These are phyloP conservation scores for Botrytis galanthina DNA, from an alignment of 2,329 filamentous ascomycete species.

Conservation along the genomic window DNA sequence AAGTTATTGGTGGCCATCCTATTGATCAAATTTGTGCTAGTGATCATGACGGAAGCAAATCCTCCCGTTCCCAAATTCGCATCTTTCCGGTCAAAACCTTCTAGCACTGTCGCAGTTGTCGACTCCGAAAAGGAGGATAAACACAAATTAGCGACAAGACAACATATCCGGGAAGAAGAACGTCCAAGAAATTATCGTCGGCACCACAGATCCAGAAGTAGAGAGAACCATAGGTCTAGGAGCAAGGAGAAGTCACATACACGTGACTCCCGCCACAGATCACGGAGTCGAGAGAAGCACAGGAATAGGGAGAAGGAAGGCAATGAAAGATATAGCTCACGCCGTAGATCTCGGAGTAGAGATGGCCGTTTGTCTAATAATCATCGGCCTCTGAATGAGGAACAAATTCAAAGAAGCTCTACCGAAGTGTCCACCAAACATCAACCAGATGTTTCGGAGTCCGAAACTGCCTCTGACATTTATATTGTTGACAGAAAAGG, in stretches of 20 bases:
- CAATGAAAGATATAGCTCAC: slow-evolving; percentile 21
- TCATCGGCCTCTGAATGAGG: background rate
- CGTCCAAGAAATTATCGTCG: slow-evolving; percentile 11
- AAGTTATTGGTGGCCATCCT: background rate
- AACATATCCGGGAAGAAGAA: slow-evolving; percentile 9
- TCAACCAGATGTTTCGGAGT: background rate
- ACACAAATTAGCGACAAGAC: slow-evolving; percentile 21
- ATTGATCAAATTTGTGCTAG: background rate
- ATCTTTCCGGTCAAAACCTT: slow-evolving; percentile 63
- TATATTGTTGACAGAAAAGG: slow-evolving; percentile 72
- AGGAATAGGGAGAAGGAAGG: slow-evolving; percentile 22
- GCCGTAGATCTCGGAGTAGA: slow-evolving; percentile 3
- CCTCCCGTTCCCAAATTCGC: slow-evolving; percentile 64
- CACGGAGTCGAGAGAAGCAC: slow-evolving; percentile 19
- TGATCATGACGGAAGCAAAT: slow-evolving; percentile 32
- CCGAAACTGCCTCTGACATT: slow-evolving; percentile 33
- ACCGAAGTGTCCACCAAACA: slow-evolving; percentile 13
- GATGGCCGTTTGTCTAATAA: slow-evolving; percentile 18
- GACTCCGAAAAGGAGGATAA: slow-evolving; percentile 22
- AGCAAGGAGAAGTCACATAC: slow-evolving; percentile 4
- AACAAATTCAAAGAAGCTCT: background rate
- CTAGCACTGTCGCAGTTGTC: slow-evolving; percentile 18
- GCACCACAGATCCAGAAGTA: slow-evolving; percentile 17
- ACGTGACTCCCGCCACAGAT: slow-evolving; percentile 10
- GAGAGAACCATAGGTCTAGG: slow-evolving; percentile 5